phyloP scores from a whole-genome alignment of 371 early-diverging fungal species.

The Mucor irregularis region DNA sequence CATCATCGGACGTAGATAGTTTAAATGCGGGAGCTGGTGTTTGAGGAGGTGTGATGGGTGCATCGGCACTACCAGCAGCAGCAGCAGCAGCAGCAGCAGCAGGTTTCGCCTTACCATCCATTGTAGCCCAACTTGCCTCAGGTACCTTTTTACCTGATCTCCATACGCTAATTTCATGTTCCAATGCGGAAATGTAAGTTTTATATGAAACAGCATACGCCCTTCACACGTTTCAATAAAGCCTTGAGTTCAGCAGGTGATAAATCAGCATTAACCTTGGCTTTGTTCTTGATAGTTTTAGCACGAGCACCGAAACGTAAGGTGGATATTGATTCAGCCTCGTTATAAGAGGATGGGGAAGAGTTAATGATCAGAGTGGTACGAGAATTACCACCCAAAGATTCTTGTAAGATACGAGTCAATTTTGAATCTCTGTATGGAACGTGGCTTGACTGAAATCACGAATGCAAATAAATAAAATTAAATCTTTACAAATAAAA shows the following conservation, averaged over 20 bases:
- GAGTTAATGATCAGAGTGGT: conserved; percentile 97
- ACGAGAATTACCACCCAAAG: conserved; percentile 96
- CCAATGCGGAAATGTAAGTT: conserved; percentile 78
- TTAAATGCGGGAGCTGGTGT: conserved; percentile 57
- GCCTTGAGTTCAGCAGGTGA: conserved; percentile 92
- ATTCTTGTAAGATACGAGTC: conserved; percentile 98
- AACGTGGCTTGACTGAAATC: conserved; percentile 83
- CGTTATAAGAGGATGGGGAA: conserved; percentile 95
- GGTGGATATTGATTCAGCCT: conserved; percentile 95
- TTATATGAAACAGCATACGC: conserved; percentile 78
- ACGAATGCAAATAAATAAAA: background rate
- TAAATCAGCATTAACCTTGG: conserved; percentile 95
- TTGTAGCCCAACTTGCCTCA: conserved; percentile 74
- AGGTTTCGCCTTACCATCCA: conserved; percentile 97
- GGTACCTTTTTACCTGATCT: conserved; percentile 79
- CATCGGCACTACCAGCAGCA: conserved; percentile 50
- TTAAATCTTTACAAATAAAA: background rate
- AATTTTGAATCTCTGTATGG: conserved; percentile 99
- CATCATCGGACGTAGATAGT: conserved; percentile 23
- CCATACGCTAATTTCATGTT: conserved; percentile 89
- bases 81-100: conserved; percentile 90
- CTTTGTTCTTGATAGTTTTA: conserved; percentile 98
- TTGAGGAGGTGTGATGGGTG: conserved; percentile 34
- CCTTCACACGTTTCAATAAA: conserved; percentile 85
- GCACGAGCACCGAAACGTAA: conserved; percentile 97